Evolutionary conservation across 306 rosid species (phyloP).

Genomic region (Boehmeria nivea): DNA sequence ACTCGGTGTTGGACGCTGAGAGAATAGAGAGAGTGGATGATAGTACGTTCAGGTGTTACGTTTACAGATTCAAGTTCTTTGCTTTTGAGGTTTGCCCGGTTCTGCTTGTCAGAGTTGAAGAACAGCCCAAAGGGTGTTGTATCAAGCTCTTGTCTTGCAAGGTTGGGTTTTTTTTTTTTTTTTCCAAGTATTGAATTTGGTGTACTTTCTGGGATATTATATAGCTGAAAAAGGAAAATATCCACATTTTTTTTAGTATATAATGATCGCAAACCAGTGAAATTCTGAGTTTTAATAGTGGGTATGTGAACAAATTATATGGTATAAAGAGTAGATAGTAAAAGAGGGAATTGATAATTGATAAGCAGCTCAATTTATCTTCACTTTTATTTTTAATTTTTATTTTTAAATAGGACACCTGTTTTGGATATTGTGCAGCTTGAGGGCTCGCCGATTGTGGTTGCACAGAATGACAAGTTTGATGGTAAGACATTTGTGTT

Average conservation of each 20-base stretch:
- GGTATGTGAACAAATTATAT: too few species aligned
- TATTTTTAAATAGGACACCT: too few species aligned
- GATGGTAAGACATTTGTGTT: constrained; percentile 40
- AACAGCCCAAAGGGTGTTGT: constrained; percentile 74
- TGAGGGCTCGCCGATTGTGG: constrained; percentile 81
- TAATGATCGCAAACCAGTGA: too few species aligned
- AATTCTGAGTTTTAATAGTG: too few species aligned
- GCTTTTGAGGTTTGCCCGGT: constrained; percentile 87
- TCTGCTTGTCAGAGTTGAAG: constrained; percentile 76
- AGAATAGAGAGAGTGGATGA: constrained; percentile 89
- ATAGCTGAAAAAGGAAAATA: too few species aligned
- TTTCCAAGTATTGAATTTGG: neutral
- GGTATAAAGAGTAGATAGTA: too few species aligned
- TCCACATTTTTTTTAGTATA: too few species aligned
- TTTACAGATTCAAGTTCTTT: constrained; percentile 74
- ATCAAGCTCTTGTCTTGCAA: constrained; percentile 92
- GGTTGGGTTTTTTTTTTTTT: constrained; percentile 28
- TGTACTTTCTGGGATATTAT: too few species aligned
- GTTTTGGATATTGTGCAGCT: constrained; percentile 43
- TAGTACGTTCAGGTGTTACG: constrained; percentile 79
- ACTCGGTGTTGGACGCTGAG: constrained; percentile 95
- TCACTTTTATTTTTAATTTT: too few species aligned
- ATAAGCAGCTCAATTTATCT: too few species aligned
- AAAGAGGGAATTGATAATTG: too few species aligned
- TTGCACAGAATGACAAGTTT: constrained; percentile 86